Conservation (phyloP, 495 filamentous ascomycete genomes). For the Penicillium roqueforti region DNA sequence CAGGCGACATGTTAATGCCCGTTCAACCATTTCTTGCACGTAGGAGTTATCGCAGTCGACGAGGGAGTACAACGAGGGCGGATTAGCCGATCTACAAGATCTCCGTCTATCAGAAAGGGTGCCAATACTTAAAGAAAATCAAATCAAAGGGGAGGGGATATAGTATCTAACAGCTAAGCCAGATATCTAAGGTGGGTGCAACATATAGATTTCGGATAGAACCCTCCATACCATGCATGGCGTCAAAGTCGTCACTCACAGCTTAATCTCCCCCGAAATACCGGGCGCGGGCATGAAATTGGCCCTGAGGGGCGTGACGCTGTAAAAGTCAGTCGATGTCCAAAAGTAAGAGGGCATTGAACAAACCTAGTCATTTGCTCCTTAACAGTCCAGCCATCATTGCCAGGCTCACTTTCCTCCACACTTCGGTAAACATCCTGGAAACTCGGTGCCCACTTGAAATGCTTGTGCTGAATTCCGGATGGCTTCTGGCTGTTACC, state of each 20-base stretch:
- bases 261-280: conserved; percentile 71
- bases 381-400: conserved; percentile 92
- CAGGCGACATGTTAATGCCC: conserved; percentile 62
- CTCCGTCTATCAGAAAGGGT: conserved; percentile 36
- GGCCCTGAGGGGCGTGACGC: conserved; percentile 84
- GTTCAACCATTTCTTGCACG: conserved; percentile 74
- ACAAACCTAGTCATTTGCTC: conserved; percentile 82
- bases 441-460: conserved; percentile 90
- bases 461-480: conserved; percentile 71
- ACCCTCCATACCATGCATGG: conserved; percentile 16
- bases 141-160: conserved; percentile 19
- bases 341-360: not conserved
- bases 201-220: conserved; percentile 27
- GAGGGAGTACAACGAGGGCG: conserved; percentile 59
- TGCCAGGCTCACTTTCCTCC: conserved; percentile 72
- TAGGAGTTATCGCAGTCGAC: conserved; percentile 83
- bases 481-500: conserved; percentile 13
- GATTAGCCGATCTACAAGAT: conserved; percentile 40
- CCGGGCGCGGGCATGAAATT: conserved; percentile 82
- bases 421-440: conserved; percentile 80
- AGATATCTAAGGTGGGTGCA: conserved; percentile 27
- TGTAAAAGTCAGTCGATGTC: conserved; percentile 32
- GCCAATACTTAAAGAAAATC: conserved; percentile 3
- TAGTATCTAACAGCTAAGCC: conserved; percentile 30
- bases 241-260: conserved; percentile 66